A percentile compares a stretch with the other conserved stretches of the same genome.
Evolutionary conservation across 1,139 yeast species (phyloP).

Genomic region (Sugiyamaella sp.): DNA sequence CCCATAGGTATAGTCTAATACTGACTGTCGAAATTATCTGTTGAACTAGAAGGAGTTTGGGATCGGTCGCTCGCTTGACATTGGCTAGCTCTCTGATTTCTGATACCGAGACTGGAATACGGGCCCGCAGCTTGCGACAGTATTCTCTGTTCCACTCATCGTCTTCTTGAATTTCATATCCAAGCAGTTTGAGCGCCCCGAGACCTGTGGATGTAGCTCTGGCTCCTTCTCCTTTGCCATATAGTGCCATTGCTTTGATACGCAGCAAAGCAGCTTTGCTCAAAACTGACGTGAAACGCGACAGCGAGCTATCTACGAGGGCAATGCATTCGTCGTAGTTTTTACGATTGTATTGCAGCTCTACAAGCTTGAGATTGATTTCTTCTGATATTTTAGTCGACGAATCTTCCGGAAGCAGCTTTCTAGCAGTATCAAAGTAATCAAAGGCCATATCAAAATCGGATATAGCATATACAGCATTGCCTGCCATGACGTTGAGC

Average conservation of each 20-base stretch:
- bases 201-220: conserved; percentile 43
- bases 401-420: conserved; percentile 27
- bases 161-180: conserved; percentile 42
- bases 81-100: conserved; percentile 48
- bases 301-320: conserved; percentile 30
- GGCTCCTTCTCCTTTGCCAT: conserved; percentile 42
- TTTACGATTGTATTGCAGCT: conserved; percentile 36
- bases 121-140: conserved; percentile 38
- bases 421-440: conserved; percentile 36
- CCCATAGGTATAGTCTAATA: conserved; percentile 38
- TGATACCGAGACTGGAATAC: conserved; percentile 49
- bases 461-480: conserved; percentile 37
- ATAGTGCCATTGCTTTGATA: conserved; percentile 48
- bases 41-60: conserved; percentile 44
- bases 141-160: conserved; percentile 40
- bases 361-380: conserved; percentile 34
- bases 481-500: conserved; percentile 36
- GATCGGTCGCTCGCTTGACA: conserved; percentile 40
- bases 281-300: conserved; percentile 28
- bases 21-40: conserved; percentile 51
- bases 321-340: conserved; percentile 33
- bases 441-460: conserved; percentile 39
- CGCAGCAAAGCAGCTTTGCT: conserved; percentile 38
- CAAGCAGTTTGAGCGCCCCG: conserved; percentile 32
- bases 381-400: conserved; percentile 27